Conservation (phyloP, 495 filamentous ascomycete genomes). For the Podospora pseudocomata region DNA sequence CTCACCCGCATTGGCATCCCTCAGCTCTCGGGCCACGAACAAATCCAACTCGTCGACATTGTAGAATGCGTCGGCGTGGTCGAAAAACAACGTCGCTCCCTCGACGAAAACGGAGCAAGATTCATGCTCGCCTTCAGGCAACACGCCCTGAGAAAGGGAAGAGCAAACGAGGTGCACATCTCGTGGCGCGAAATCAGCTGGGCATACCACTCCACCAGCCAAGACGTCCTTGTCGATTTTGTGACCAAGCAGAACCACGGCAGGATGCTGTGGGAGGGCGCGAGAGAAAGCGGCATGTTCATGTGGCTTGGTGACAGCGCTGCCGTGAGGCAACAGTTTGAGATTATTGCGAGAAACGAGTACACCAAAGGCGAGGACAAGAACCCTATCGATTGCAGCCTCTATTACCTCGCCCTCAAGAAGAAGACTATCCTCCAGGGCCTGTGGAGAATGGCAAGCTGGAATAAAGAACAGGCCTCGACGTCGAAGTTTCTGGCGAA, state of each 20-base stretch:
- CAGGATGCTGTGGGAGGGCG: slow-evolving; percentile 77
- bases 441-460: slow-evolving; percentile 91
- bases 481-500: slow-evolving; percentile 77
- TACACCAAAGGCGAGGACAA: slow-evolving; percentile 85
- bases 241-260: slow-evolving; percentile 77
- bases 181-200: slow-evolving; percentile 93
- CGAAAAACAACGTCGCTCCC: slow-evolving; percentile 82
- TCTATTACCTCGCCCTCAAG: slow-evolving; percentile 84
- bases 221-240: slow-evolving; percentile 88
- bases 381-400: slow-evolving; percentile 89
- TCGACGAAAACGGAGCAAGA: slow-evolving; percentile 88
- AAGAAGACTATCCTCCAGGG: slow-evolving; percentile 92
- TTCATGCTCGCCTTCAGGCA: slow-evolving; percentile 89
- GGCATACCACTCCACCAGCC: slow-evolving; percentile 87
- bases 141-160: slow-evolving; percentile 66
- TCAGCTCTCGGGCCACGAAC: slow-evolving; percentile 80
- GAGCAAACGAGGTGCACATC: slow-evolving; percentile 62
- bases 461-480: slow-evolving; percentile 79
- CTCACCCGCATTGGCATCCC: slow-evolving; percentile 72
- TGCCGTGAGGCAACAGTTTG: slow-evolving; percentile 77
- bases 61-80: slow-evolving; percentile 85
- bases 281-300: slow-evolving; percentile 83
- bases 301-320: slow-evolving; percentile 84
- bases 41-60: slow-evolving; percentile 82
- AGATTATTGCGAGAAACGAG: slow-evolving; percentile 84